phyloP scores from a whole-genome alignment of 129 eudicot genomes.

The Helichrysum umbraculigerum region DNA sequence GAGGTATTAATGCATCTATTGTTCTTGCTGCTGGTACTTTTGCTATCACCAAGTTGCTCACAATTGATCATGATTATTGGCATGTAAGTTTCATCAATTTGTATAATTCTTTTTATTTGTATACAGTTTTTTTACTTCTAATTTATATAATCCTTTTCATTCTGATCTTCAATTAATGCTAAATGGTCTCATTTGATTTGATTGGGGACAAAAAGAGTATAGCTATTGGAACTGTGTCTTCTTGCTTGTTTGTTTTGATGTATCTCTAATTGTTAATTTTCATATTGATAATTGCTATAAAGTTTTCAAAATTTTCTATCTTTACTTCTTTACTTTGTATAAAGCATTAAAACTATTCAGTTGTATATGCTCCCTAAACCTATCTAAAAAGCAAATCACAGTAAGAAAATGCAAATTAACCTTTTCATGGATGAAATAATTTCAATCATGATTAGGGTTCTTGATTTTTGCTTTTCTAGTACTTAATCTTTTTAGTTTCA shows the following conservation, averaged over 20 bases:
- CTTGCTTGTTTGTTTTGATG: background rate
- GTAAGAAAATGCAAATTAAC: background rate
- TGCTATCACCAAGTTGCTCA: conserved; percentile 86
- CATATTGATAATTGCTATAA: background rate
- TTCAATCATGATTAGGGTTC: background rate
- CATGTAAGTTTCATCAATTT: conserved; percentile 61
- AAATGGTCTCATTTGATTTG: background rate
- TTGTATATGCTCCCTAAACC: background rate
- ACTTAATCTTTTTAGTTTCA: background rate
- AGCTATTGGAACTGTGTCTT: background rate
- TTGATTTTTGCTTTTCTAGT: background rate
- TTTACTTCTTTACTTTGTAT: background rate
- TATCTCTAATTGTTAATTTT: background rate
- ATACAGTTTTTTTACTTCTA: background rate
- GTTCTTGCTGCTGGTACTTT: conserved; percentile 86
- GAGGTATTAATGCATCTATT: conserved; percentile 80
- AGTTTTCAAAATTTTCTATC: background rate
- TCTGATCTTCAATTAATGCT: background rate
- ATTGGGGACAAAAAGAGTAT: background rate
- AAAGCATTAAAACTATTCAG: background rate
- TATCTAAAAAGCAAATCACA: too few species aligned
- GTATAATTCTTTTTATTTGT: background rate
- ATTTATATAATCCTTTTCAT: background rate
- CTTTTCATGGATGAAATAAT: background rate
- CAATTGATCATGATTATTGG: conserved; percentile 96